Conservation (phyloP, 129 eudicot genomes). For the Ambrosia trifida region DNA sequence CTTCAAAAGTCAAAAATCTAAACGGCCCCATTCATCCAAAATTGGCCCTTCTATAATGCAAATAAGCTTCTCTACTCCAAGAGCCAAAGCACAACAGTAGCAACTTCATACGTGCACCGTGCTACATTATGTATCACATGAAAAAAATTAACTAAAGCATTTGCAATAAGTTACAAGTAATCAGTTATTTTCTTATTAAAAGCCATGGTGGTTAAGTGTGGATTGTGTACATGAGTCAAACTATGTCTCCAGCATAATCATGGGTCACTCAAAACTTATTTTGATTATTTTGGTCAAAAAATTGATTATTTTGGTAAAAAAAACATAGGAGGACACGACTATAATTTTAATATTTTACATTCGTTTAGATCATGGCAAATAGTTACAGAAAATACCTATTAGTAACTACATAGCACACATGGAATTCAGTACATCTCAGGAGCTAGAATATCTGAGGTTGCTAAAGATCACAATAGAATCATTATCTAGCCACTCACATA, state of each 20-base stretch:
- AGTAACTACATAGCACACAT: constrained; percentile 80
- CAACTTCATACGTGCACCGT: constrained; percentile 74
- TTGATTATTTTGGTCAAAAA: not conserved
- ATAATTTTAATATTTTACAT: constrained; percentile 7
- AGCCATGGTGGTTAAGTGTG: constrained; percentile 3
- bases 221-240: not conserved
- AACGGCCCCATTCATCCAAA: constrained; percentile 77
- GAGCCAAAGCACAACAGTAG: constrained; percentile 95
- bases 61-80: constrained; percentile 92
- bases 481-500: constrained; percentile 72
- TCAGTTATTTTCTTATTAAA: not conserved
- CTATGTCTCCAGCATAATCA: not conserved
- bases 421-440: constrained; percentile 95
- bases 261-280: constrained; percentile 5
- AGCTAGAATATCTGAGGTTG: constrained; percentile 96
- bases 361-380: constrained; percentile 33
- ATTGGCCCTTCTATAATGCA: constrained; percentile 93
- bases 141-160: not conserved
- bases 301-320: not conserved
- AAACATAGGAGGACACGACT: constrained; percentile 4
- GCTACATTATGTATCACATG: constrained; percentile 45
- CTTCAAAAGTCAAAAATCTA: constrained; percentile 81
- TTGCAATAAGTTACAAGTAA: constrained; percentile 2
- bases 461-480: constrained; percentile 75
- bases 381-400: constrained; percentile 57